Percentiles rank a stretch among this genome's conserved stretches.
These are phyloP conservation scores for Erodium moschatum DNA, from an alignment of 441 rosid species.

Conservation along the genomic window DNA sequence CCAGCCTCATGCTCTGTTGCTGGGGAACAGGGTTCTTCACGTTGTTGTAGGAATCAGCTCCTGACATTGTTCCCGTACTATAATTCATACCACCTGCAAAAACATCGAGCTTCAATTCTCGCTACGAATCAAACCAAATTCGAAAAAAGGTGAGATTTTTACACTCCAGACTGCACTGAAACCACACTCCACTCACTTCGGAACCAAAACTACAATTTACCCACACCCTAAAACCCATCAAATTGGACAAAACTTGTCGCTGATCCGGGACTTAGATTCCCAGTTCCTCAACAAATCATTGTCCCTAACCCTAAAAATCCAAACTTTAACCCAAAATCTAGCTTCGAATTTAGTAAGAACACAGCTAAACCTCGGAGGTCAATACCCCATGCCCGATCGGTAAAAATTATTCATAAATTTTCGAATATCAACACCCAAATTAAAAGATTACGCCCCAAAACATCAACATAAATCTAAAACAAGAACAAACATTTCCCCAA, in stretches of 20 bases:
- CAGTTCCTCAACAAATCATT: background rate
- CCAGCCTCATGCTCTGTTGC: conserved; percentile 53
- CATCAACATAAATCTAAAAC: conserved; percentile 3
- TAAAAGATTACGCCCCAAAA: background rate
- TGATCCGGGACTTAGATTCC: background rate
- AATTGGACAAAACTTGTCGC: background rate
- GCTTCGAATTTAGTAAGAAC: conserved; percentile 18
- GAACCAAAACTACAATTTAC: background rate
- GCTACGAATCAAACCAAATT: background rate
- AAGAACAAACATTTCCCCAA: conserved; percentile 18
- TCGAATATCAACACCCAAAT: conserved; percentile 5
- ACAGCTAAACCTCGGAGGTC: conserved; percentile 9
- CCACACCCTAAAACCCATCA: background rate
- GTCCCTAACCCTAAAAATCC: conserved; percentile 13
- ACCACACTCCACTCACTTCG: background rate
- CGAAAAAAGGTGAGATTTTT: background rate
- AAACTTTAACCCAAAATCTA: conserved; percentile 18
- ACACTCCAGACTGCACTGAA: background rate
- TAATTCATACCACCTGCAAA: background rate
- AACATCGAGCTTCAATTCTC: too few species aligned
- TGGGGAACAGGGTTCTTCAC: conserved; percentile 19
- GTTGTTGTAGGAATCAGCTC: conserved; percentile 43
- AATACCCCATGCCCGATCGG: conserved; percentile 1
- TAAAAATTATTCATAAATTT: background rate
- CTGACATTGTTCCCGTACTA: conserved; percentile 37